A percentile compares a stretch with the other conserved stretches of the same genome.
These are phyloP conservation scores for Aeschynomene evenia DNA, from an alignment of 306 rosid species.

Conservation along the genomic window DNA sequence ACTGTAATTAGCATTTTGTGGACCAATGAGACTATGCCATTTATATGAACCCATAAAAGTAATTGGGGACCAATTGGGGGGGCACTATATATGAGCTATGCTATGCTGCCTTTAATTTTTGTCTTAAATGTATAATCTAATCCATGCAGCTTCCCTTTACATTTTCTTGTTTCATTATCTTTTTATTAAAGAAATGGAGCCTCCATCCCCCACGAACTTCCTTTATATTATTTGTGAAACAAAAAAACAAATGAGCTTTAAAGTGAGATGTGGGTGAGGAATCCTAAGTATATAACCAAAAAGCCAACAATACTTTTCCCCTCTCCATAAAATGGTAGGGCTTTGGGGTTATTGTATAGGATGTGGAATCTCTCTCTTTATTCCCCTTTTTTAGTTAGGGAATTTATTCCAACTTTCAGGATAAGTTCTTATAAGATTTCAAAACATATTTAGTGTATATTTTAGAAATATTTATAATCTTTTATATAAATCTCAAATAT, in stretches of 20 bases:
- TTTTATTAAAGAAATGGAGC: slow-evolving; percentile 27
- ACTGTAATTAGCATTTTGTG: neutral
- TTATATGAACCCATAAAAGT: slow-evolving; percentile 7
- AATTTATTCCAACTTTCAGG: slow-evolving; percentile 52
- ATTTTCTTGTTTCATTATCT: slow-evolving; percentile 30
- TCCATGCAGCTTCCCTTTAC: slow-evolving; percentile 34
- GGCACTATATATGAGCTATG: too few species aligned
- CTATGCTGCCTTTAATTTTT: slow-evolving; percentile 33
- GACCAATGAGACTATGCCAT: slow-evolving; percentile 36
- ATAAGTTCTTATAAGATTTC: too few species aligned
- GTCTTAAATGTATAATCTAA: slow-evolving; percentile 30
- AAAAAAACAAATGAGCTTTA: slow-evolving; percentile 37
- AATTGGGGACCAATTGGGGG: slow-evolving; percentile 35
- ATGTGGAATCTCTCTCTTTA: slow-evolving; percentile 52
- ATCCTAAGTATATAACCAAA: slow-evolving; percentile 68
- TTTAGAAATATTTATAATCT: too few species aligned
- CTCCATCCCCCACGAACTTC: slow-evolving; percentile 24
- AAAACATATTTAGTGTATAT: too few species aligned
- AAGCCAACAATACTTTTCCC: slow-evolving; percentile 61
- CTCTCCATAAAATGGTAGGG: slow-evolving; percentile 37
- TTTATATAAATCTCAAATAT: too few species aligned
- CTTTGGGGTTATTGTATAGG: slow-evolving; percentile 18
- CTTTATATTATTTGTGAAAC: slow-evolving; percentile 37
- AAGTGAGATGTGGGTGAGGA: slow-evolving; percentile 53
- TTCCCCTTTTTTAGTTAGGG: slow-evolving; percentile 38